Evolutionary conservation across 768 basidiomycete species (phyloP).

Genomic region (Agaricus subrufescens): DNA sequence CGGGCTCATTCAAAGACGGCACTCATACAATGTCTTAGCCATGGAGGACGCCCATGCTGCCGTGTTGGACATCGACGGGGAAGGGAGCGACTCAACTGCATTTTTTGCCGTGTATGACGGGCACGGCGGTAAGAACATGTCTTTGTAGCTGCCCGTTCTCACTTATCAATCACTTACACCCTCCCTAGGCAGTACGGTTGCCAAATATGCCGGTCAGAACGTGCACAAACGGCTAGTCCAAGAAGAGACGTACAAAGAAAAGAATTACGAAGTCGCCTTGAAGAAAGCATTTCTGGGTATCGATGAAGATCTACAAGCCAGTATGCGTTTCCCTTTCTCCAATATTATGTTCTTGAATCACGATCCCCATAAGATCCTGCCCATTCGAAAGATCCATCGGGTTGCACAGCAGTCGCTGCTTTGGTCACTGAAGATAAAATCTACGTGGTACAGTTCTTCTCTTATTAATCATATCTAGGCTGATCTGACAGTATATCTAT

Average conservation of each 20-base stretch:
- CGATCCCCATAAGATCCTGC: constrained; percentile 58
- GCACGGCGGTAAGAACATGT: constrained; percentile 73
- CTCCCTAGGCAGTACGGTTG: constrained; percentile 70
- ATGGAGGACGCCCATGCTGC: constrained; percentile 97
- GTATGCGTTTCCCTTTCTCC: constrained; percentile 17
- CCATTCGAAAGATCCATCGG: constrained; percentile 88
- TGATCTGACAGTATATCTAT: constrained; percentile 14
- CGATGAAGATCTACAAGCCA: constrained; percentile 90
- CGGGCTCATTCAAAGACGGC: constrained; percentile 6
- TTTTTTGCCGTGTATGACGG: constrained; percentile 99
- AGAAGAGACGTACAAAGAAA: constrained; percentile 69
- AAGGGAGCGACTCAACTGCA: constrained; percentile 45
- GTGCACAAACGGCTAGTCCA: constrained; percentile 71
- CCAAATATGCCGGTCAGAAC: constrained; percentile 80
- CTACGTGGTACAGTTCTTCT: constrained; percentile 57
- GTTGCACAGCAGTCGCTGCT: constrained; percentile 92
- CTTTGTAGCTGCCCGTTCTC: background rate
- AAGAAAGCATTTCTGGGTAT: constrained; percentile 90
- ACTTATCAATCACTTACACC: constrained; percentile 10
- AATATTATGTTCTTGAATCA: constrained; percentile 13
- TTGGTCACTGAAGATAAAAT: constrained; percentile 81
- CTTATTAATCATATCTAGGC: constrained; percentile 4
- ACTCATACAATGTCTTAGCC: constrained; percentile 40
- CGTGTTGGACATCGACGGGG: constrained; percentile 63
- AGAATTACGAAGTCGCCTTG: constrained; percentile 70